Percentiles rank a stretch among this genome's conserved stretches.
Conservation (phyloP, 2,329 filamentous ascomycete genomes). For the Colletotrichum australisinense region DNA sequence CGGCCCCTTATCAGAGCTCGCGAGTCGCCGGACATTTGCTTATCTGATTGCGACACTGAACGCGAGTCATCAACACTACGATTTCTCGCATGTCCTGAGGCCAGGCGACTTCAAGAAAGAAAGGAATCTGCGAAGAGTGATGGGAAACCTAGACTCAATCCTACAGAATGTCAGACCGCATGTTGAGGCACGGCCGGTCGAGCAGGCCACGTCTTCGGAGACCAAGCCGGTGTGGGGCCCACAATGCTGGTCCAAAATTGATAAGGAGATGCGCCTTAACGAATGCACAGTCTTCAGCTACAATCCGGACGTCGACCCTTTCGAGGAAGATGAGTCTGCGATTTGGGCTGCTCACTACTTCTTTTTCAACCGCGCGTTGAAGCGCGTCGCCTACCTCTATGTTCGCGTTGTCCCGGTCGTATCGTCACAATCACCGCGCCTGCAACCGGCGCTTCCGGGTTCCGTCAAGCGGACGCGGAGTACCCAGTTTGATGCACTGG, state of each 20-base stretch:
- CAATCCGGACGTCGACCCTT: slow-evolving; percentile 88
- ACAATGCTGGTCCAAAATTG: slow-evolving; percentile 90
- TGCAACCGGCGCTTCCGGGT: slow-evolving; percentile 38
- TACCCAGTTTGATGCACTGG: slow-evolving; percentile 46
- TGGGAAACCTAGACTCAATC: slow-evolving; percentile 88
- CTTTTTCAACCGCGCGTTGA: slow-evolving; percentile 93
- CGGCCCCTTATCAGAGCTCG: slow-evolving; percentile 87
- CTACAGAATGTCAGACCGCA: slow-evolving; percentile 86
- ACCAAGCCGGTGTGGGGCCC: slow-evolving; percentile 79
- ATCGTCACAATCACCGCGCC: slow-evolving; percentile 60
- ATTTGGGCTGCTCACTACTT: slow-evolving; percentile 98
- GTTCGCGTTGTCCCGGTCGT: slow-evolving; percentile 87
- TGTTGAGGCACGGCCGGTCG: slow-evolving; percentile 56
- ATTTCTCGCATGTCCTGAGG: slow-evolving; percentile 92
- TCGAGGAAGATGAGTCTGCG: slow-evolving; percentile 89
- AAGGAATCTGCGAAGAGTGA: slow-evolving; percentile 81
- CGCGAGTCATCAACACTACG: slow-evolving; percentile 90
- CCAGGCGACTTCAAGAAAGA: slow-evolving; percentile 92
- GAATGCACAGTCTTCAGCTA: slow-evolving; percentile 93
- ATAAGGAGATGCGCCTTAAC: slow-evolving; percentile 93
- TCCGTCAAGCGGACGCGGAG: slow-evolving; percentile 43
- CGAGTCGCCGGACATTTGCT: slow-evolving; percentile 91
- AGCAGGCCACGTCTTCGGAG: slow-evolving; percentile 50
- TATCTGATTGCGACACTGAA: slow-evolving; percentile 97
- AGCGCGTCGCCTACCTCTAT: slow-evolving; percentile 94